Percentiles rank a stretch among this genome's conserved stretches.
phyloP scores from a whole-genome alignment of 163 green algal genomes.

The Scenedesmus sp. region DNA sequence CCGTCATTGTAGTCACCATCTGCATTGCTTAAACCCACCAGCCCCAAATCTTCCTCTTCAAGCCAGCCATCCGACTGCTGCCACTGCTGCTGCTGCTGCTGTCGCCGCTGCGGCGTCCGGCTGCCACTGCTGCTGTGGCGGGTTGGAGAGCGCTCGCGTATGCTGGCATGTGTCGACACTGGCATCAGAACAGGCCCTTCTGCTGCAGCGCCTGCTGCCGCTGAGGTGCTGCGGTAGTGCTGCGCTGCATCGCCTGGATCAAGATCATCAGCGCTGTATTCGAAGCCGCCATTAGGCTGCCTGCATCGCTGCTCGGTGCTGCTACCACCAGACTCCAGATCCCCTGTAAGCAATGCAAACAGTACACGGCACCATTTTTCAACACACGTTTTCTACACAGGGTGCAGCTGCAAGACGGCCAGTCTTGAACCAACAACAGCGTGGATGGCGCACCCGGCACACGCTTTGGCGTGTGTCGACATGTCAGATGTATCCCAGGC shows the following conservation, averaged over 20 bases:
- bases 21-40: neutral
- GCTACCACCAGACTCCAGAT: neutral
- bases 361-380: neutral
- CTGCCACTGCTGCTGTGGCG: neutral
- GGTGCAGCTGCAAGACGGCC: neutral
- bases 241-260: neutral
- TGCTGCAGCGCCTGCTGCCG: neutral
- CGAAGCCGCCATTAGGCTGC: neutral
- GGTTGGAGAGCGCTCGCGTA: neutral
- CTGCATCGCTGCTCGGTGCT: neutral
- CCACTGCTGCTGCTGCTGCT: constrained; percentile 19
- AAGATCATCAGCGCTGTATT: neutral
- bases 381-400: neutral
- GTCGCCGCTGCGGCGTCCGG: neutral
- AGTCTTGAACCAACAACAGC: too few relatives aligned
- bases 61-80: neutral
- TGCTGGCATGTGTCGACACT: constrained; percentile 34
- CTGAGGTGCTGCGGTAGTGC: neutral
- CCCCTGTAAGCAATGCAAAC: neutral
- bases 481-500: too few relatives aligned
- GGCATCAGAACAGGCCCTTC: neutral
- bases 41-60: neutral
- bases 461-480: too few relatives aligned
- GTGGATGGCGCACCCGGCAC: too few relatives aligned
- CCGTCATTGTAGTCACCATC: neutral